Conservation (phyloP, 768 basidiomycete genomes). For the Rhizopogon roseolus region DNA sequence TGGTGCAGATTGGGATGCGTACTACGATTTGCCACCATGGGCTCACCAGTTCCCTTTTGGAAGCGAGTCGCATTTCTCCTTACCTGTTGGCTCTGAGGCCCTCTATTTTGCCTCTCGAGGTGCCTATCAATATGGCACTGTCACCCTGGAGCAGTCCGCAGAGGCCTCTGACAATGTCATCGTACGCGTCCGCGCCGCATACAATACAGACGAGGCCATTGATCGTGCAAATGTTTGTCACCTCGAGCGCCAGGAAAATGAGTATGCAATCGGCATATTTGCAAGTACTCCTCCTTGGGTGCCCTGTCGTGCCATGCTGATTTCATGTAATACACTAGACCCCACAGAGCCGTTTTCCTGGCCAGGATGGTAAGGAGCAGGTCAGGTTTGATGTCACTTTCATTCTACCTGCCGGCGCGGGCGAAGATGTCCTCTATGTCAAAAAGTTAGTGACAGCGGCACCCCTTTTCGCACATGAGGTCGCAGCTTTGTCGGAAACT, state of each 20-base stretch:
- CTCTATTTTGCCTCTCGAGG: constrained; percentile 33
- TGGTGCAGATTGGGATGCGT: constrained; percentile 10
- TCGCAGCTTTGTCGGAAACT: constrained; percentile 22
- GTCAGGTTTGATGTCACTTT: constrained; percentile 25
- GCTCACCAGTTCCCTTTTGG: constrained; percentile 7
- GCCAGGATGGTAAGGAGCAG: constrained; percentile 7
- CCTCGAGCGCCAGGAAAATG: constrained; percentile 19
- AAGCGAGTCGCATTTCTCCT: constrained; percentile 20
- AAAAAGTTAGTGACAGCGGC: constrained; percentile 24
- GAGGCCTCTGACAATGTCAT: constrained; percentile 9
- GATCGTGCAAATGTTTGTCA: constrained; percentile 25
- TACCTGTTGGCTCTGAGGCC: constrained; percentile 24
- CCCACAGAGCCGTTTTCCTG: not conserved
- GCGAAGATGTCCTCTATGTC: constrained; percentile 15
- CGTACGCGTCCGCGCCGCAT: constrained; percentile 28
- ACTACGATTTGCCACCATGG: constrained; percentile 12
- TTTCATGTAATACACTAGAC: constrained; percentile 10
- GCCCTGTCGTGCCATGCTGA: not conserved
- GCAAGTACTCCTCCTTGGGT: constrained; percentile 18
- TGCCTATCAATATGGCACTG: constrained; percentile 14
- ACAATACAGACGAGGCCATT: constrained; percentile 16
- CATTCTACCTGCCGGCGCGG: constrained; percentile 21
- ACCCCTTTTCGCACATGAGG: constrained; percentile 21
- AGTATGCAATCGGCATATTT: constrained; percentile 33
- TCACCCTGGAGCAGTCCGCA: constrained; percentile 14